These are phyloP conservation scores for Backusella psychrophila DNA, from an alignment of 192 early-diverging fungal species.

Conservation along the genomic window DNA sequence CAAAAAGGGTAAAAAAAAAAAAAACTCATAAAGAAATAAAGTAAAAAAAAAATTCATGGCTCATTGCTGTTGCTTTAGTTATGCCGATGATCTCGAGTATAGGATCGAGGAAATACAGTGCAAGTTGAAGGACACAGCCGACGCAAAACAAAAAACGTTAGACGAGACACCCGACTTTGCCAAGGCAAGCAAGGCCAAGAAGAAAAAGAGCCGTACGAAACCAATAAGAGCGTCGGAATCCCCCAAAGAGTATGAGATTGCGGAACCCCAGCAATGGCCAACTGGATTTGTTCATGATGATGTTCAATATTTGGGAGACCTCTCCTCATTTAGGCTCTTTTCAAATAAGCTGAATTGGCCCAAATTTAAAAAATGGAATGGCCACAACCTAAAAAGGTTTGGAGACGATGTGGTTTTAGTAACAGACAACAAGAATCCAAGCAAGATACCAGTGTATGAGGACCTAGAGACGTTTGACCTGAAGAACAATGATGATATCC, in stretches of 20 bases:
- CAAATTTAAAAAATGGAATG: background rate
- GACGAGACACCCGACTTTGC: background rate
- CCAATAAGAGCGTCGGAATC: background rate
- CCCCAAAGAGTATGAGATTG: background rate
- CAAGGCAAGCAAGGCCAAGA: background rate
- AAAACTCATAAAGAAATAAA: background rate
- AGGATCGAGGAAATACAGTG: background rate
- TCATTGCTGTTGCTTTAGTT: background rate
- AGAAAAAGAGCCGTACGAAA: background rate
- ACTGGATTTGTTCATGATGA: constrained; percentile 1
- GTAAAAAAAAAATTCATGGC: too few relatives aligned
- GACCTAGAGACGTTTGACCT: background rate
- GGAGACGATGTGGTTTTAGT: constrained; percentile 23
- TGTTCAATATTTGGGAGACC: constrained; percentile 25
- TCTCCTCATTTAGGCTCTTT: constrained; percentile 20
- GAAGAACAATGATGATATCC: constrained; percentile 7
- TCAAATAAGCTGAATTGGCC: constrained; percentile 19
- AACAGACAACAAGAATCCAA: background rate
- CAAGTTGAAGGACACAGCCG: background rate
- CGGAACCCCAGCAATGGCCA: constrained; percentile 1
- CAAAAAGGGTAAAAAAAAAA: constrained; percentile 7
- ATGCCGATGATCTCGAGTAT: constrained; percentile 2
- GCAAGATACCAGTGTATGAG: constrained; percentile 3
- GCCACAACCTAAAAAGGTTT: constrained; percentile 9
- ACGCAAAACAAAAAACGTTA: background rate